These are phyloP conservation scores for Lepidium aucheri DNA, from an alignment of 345 rosid species.

Conservation along the genomic window DNA sequence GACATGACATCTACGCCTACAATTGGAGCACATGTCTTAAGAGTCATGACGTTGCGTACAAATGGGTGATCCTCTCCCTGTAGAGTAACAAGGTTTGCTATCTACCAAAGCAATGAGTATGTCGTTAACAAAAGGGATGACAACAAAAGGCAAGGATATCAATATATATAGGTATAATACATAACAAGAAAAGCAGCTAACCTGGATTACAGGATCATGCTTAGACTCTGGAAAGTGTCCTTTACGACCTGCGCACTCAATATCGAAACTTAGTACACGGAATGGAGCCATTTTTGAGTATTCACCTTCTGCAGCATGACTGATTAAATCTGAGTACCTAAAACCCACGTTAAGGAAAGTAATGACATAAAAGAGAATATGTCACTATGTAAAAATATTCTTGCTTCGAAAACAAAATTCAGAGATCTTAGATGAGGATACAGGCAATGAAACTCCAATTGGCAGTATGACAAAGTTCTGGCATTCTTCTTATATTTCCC, in stretches of 20 bases:
- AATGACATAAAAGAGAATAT: background rate
- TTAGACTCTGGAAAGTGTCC: conserved; percentile 99
- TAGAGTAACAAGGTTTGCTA: conserved; percentile 87
- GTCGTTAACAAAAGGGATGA: conserved; percentile 16
- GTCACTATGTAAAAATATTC: background rate
- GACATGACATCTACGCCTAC: conserved; percentile 95
- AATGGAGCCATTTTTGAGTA: conserved; percentile 99
- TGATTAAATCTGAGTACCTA: conserved; percentile 74
- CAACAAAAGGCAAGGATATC: background rate
- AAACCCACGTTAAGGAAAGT: conserved; percentile 33
- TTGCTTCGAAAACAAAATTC: background rate
- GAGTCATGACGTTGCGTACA: conserved; percentile 91
- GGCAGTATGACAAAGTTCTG: conserved; percentile 67
- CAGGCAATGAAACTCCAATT: conserved; percentile 90
- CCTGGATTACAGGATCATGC: conserved; percentile 99
- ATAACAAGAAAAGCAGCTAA: conserved; percentile 16
- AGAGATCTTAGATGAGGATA: conserved; percentile 42
- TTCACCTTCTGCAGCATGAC: conserved; percentile 87
- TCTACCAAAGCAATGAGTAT: conserved; percentile 39
- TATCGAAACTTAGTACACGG: conserved; percentile 94
- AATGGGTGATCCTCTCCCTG: conserved; percentile 91
- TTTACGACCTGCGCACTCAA: conserved; percentile 98
- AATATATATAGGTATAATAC: background rate
- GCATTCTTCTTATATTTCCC: conserved; percentile 67
- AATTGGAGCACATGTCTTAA: conserved; percentile 84